Evolutionary conservation across 23 red algal genomes (phyloP), one percentile per base, ranked within the genome.

Genomic region (Agarophyton chilense): DNA sequence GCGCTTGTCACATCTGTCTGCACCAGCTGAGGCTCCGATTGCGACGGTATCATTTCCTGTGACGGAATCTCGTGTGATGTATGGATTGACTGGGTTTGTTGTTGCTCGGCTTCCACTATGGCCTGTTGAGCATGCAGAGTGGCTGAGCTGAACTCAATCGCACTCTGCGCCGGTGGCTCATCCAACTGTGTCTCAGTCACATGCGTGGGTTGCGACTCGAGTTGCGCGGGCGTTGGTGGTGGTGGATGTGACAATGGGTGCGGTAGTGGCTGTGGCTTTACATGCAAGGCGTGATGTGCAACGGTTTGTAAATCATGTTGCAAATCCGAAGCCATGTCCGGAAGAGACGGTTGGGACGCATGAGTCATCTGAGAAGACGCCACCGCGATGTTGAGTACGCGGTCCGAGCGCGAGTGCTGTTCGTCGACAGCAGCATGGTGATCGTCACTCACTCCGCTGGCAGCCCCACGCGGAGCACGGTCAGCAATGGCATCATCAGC

Each of bases 251-350:
- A n/a, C n/a, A n/a, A n/a, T n/a, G n/a, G n/a, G n/a, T n/a, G 31
- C 56, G 56, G n/a, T 32, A 43, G 66, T 3, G 68, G 68, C 41
- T 74, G 68, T 7, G 68, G 10, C 68, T 74, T 74, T 4, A 74
- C 39, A 10, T 43, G 40, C 24, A 74, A 38, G 12, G 68, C 68
- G 21, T 74, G 38, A 5, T 74, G 68, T 8, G 68, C 68, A 1
- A 74, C 68, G 43, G 68, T 39, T 10, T 74, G 68, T 1, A 74
- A 33, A 26, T 74, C 68, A 25, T 74, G 68, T 1, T 47, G 68
- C 40, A 74, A 49, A 49, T 49, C 68, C 24, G 40, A 11, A 0
- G 68, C 41, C 21, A 74, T 74, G 41, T 74, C 68, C 0, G 4
- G 39, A 10, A 74, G 68, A 16, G 68, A 26, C 10, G 68, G 43